Evolutionary conservation across 306 rosid genomes (phyloP).

Genomic region (Sesbania bispinosa): DNA sequence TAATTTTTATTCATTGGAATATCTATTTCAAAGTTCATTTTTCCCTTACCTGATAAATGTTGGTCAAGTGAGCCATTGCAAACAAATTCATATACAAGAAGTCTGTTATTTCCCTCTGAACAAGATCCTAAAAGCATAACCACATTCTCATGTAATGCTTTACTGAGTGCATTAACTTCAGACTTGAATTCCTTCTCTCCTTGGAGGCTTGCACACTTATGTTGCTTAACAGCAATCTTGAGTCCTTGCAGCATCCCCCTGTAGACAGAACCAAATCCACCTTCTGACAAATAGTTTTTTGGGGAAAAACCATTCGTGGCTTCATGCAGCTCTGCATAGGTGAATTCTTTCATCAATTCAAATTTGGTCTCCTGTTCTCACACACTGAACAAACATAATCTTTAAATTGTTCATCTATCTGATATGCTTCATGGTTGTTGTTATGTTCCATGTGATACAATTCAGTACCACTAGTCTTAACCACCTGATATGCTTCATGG

Average conservation of each 20-base stretch:
- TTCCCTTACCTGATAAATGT: constrained; percentile 64
- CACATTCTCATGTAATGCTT: constrained; percentile 73
- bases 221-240: constrained; percentile 73
- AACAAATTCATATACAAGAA: constrained; percentile 76
- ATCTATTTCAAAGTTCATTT: not conserved
- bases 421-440: constrained; percentile 1
- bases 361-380: constrained; percentile 51
- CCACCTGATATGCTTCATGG: too few species aligned
- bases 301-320: constrained; percentile 56
- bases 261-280: constrained; percentile 73
- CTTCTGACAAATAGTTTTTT: constrained; percentile 61
- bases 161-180: constrained; percentile 64
- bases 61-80: constrained; percentile 73
- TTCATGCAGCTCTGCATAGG: constrained; percentile 46
- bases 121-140: constrained; percentile 75
- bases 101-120: constrained; percentile 61
- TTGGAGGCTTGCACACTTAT: constrained; percentile 51
- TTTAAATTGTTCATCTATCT: constrained; percentile 30
- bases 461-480: too few species aligned
- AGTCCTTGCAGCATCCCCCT: constrained; percentile 49
- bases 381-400: constrained; percentile 49
- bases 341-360: constrained; percentile 57
- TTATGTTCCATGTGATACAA: too few species aligned
- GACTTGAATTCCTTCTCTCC: constrained; percentile 74
- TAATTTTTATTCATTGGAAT: not conserved